phyloP scores from a whole-genome alignment of 1,284 basidiomycete species.

The Cryptococcus floricola region DNA sequence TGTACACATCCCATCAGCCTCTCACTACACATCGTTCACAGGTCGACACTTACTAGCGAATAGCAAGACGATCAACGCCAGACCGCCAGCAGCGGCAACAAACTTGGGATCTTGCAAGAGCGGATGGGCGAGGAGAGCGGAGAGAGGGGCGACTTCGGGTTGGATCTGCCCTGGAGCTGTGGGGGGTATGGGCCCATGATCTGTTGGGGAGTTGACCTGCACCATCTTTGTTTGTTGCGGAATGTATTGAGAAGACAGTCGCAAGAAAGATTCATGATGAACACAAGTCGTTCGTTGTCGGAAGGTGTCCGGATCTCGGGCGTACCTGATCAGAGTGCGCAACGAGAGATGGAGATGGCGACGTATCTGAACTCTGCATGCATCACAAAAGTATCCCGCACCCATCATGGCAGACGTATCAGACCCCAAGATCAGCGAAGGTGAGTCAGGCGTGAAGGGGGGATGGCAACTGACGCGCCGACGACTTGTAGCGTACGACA shows the following conservation, averaged over 20 bases:
- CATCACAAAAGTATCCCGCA: not conserved
- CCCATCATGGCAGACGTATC: slow-evolving; percentile 72
- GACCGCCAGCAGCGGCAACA: slow-evolving; percentile 28
- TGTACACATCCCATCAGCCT: not conserved
- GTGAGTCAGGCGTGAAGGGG: slow-evolving; percentile 49
- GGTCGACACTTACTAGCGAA: slow-evolving; percentile 19
- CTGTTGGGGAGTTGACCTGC: too few species aligned
- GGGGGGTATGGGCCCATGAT: too few species aligned
- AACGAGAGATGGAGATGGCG: too few species aligned
- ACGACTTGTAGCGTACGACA: slow-evolving; percentile 65
- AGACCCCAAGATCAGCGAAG: slow-evolving; percentile 70
- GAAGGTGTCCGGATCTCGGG: too few species aligned
- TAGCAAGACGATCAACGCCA: slow-evolving; percentile 21
- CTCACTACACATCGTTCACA: not conserved
- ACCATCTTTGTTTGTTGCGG: too few species aligned
- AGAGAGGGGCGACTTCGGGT: slow-evolving; percentile 28
- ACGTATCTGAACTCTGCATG: too few species aligned
- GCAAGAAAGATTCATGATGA: too few species aligned
- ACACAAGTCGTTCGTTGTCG: too few species aligned
- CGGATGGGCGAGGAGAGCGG: slow-evolving; percentile 22
- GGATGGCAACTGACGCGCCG: not conserved
- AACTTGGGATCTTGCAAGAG: slow-evolving; percentile 33
- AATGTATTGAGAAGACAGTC: too few species aligned
- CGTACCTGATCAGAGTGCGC: too few species aligned
- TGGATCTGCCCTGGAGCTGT: not conserved